Evolutionary conservation across 2,329 filamentous ascomycete species (phyloP).

Genomic region (Cladosporium oxysporum): DNA sequence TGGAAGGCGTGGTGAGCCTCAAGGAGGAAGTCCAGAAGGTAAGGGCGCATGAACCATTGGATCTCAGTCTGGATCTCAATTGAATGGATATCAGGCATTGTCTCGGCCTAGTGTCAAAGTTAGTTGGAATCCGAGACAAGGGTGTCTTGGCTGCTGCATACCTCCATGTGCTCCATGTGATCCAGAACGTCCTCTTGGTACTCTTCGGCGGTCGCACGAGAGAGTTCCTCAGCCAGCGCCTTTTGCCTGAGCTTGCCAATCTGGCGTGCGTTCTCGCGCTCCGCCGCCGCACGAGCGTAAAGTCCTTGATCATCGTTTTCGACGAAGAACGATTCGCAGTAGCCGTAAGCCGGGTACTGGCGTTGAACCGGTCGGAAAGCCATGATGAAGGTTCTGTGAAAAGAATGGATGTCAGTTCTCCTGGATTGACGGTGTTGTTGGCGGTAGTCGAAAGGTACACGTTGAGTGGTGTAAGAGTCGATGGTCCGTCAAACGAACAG

Average conservation of each 20-base stretch:
- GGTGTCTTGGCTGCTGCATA: conserved; percentile 44
- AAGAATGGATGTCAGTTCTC: conserved; percentile 49
- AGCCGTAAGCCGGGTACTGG: conserved; percentile 56
- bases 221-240: conserved; percentile 85
- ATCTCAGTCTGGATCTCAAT: conserved; percentile 99
- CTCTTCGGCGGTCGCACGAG: conserved; percentile 79
- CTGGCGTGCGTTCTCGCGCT: conserved; percentile 75
- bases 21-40: conserved; percentile 95
- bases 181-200: conserved; percentile 92
- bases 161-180: conserved; percentile 96
- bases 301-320: conserved; percentile 60
- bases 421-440: conserved; percentile 38
- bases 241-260: conserved; percentile 82
- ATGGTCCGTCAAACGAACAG: conserved; percentile 41
- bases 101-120: conserved; percentile 63
- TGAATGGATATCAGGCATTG: conserved; percentile 90
- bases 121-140: conserved; percentile 7
- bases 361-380: conserved; percentile 48
- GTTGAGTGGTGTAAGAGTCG: conserved; percentile 39
- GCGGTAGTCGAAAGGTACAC: conserved; percentile 30
- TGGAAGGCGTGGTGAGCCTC: conserved; percentile 96
- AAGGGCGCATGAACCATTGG: conserved; percentile 99
- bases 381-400: conserved; percentile 50
- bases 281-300: conserved; percentile 61
- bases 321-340: conserved; percentile 69